Evolutionary conservation across 352 stramenopile genomes (phyloP).

Genomic region (Phytophthora palmivora): DNA sequence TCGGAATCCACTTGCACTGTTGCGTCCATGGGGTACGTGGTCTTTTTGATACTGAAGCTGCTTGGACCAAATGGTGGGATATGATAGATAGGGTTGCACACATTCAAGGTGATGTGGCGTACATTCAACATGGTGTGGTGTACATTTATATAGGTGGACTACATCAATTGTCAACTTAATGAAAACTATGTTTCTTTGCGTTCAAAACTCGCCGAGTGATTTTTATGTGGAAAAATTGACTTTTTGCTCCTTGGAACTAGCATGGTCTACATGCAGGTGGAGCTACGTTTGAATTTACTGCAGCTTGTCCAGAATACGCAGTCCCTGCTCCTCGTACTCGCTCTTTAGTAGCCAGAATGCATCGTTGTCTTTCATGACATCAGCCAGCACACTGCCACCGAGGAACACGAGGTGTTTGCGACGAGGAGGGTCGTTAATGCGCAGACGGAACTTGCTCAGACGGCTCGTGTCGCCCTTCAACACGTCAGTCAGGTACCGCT

Average conservation of each 20-base stretch:
- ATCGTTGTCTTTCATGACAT: conserved; percentile 95
- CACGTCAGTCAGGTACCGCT: conserved; percentile 73
- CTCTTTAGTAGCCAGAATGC: conserved; percentile 96
- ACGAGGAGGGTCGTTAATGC: conserved; percentile 96
- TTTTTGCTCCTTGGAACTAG: conserved; percentile 23
- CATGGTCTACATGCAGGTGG: conserved; percentile 18
- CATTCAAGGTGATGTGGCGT: conserved; percentile 7
- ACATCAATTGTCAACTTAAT: too few relatives aligned
- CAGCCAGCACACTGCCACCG: conserved; percentile 92
- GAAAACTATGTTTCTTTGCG: too few relatives aligned
- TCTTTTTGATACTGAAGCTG: conserved; percentile 14
- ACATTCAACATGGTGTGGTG: not conserved
- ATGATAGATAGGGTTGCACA: not conserved
- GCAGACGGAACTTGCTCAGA: conserved; percentile 94
- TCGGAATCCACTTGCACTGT: conserved; percentile 1
- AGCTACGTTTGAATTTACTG: conserved; percentile 44
- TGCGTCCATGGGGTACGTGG: conserved; percentile 11
- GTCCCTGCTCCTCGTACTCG: conserved; percentile 95
- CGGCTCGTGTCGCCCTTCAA: conserved; percentile 89
- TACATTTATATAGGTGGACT: too few relatives aligned
- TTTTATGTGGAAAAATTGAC: conserved; percentile 33
- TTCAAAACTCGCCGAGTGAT: not conserved
- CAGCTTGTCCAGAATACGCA: conserved; percentile 85
- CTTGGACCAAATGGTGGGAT: not conserved
- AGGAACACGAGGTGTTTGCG: conserved; percentile 97